A percentile compares a stretch with the other conserved stretches of the same genome.
These are phyloP conservation scores for Astragalus glycyphyllos DNA, from an alignment of 306 rosid genomes.

Conservation along the genomic window DNA sequence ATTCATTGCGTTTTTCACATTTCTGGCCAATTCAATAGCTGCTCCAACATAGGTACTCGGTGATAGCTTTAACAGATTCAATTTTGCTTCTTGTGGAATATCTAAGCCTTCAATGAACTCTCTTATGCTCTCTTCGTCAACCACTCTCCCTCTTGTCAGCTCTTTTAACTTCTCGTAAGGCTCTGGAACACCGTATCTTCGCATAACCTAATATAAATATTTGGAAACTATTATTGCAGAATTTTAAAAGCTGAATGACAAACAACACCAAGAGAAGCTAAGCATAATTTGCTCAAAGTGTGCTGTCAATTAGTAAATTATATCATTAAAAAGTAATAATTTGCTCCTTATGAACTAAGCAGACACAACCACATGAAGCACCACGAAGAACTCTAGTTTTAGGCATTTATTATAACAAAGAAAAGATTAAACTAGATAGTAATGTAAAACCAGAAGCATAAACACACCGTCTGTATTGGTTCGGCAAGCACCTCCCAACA, in stretches of 20 bases:
- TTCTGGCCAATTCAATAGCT: constrained; percentile 80
- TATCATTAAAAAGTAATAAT: too few species aligned
- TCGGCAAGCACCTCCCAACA: constrained; percentile 99
- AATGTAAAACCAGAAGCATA: constrained; percentile 28
- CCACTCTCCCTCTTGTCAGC: constrained; percentile 87
- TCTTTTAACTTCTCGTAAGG: constrained; percentile 92
- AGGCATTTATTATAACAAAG: constrained; percentile 10
- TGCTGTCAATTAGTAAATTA: not conserved
- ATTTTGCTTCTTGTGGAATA: constrained; percentile 74
- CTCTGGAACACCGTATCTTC: constrained; percentile 92
- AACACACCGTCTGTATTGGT: constrained; percentile 90
- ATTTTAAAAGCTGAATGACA: not conserved
- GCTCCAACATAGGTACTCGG: constrained; percentile 83
- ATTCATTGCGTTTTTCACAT: constrained; percentile 54
- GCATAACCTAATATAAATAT: constrained; percentile 68
- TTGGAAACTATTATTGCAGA: constrained; percentile 9
- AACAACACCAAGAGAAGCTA: constrained; percentile 32
- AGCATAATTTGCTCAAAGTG: constrained; percentile 20
- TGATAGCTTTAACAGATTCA: constrained; percentile 65
- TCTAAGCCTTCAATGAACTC: constrained; percentile 76
- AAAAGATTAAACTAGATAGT: constrained; percentile 21
- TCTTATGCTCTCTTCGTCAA: constrained; percentile 74
- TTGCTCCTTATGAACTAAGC: constrained; percentile 17
- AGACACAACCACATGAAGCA: constrained; percentile 15
- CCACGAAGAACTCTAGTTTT: not conserved